These are phyloP conservation scores for Eremochloa ophiuroides DNA, from an alignment of 176 grass and related monocot species.

Conservation along the genomic window DNA sequence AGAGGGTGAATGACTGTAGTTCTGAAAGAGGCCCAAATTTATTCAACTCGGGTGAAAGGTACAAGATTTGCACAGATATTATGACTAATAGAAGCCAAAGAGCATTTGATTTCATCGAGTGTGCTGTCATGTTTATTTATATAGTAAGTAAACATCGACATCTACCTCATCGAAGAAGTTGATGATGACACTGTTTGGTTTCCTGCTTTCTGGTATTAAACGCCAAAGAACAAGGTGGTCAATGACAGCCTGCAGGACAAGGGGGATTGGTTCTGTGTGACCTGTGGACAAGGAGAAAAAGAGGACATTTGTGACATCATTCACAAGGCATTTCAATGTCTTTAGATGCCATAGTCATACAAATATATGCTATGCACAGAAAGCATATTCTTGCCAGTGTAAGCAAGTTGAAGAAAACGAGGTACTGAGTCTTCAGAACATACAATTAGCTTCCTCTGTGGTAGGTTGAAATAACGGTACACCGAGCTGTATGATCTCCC, in stretches of 20 bases:
- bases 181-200: slow-evolving; percentile 93
- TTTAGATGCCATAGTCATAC: slow-evolving; percentile 6
- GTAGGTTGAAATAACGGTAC: slow-evolving; percentile 91
- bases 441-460: slow-evolving; percentile 89
- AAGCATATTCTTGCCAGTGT: slow-evolving; percentile 37
- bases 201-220: slow-evolving; percentile 93
- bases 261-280: slow-evolving; percentile 91
- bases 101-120: slow-evolving; percentile 18
- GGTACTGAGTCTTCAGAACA: slow-evolving; percentile 23
- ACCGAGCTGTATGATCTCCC: slow-evolving; percentile 94
- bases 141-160: slow-evolving; percentile 9
- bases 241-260: slow-evolving; percentile 78
- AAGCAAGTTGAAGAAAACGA: background rate
- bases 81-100: slow-evolving; percentile 16
- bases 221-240: slow-evolving; percentile 96
- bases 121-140: slow-evolving; percentile 22
- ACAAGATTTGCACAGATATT: background rate
- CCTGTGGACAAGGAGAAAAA: slow-evolving; percentile 44
- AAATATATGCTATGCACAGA: slow-evolving; percentile 28
- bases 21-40: background rate
- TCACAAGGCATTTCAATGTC: slow-evolving; percentile 22
- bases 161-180: slow-evolving; percentile 99
- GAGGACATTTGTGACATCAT: slow-evolving; percentile 22
- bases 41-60: background rate
- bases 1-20: background rate